Conservation (phyloP, 192 early-diverging fungal species). For the Rhizophagus sp. region DNA sequence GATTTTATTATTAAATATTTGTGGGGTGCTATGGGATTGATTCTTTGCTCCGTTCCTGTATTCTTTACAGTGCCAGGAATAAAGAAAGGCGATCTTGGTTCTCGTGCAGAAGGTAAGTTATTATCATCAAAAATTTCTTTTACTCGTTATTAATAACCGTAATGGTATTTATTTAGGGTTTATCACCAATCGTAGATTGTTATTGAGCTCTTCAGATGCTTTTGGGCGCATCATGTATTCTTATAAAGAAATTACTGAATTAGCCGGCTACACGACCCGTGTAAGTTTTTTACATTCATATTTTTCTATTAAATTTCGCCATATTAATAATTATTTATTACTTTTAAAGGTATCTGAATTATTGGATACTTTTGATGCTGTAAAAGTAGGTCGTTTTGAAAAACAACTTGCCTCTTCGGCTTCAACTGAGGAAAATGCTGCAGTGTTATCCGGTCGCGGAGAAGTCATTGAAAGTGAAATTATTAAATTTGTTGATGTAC, state of each 20-base stretch:
- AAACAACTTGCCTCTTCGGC: conserved; percentile 67
- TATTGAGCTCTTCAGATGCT: conserved; percentile 77
- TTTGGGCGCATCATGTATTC: conserved; percentile 88
- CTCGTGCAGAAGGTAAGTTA: conserved; percentile 54
- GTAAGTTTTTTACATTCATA: conserved; percentile 40
- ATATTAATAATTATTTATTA: neutral
- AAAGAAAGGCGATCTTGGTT: conserved; percentile 41
- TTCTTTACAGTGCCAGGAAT: conserved; percentile 60
- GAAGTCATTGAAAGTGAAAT: conserved; percentile 69
- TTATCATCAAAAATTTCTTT: neutral
- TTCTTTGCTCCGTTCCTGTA: conserved; percentile 85
- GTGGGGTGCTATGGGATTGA: conserved; percentile 90
- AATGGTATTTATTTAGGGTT: conserved; percentile 49
- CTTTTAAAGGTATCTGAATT: conserved; percentile 65
- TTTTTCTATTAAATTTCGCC: neutral
- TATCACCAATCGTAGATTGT: conserved; percentile 74
- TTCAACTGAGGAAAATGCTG: conserved; percentile 54
- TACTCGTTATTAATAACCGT: neutral
- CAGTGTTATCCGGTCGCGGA: conserved; percentile 64
- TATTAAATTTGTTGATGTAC: conserved; percentile 89
- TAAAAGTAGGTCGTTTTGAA: conserved; percentile 75
- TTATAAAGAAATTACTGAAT: conserved; percentile 92
- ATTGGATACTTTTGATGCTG: conserved; percentile 85
- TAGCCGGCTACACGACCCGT: conserved; percentile 93
- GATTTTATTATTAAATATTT: conserved; percentile 99